A percentile compares a stretch with the other conserved stretches of the same genome.
Conservation (phyloP, 306 rosid species). For the Gastrolobium villosum region DNA sequence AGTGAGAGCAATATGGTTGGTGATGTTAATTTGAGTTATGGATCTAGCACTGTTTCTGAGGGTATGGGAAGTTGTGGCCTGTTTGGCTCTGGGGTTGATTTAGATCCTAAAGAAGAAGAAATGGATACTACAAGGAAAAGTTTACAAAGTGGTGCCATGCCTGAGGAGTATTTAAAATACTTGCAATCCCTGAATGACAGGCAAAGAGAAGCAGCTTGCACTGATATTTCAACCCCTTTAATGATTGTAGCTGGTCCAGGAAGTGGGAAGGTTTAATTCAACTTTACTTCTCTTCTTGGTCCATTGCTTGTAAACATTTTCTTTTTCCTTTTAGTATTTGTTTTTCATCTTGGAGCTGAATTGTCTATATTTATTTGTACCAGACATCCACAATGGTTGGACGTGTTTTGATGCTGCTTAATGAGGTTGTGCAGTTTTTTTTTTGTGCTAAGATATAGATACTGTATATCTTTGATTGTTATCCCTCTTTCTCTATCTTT, state of each 20-base stretch:
- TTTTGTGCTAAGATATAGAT: constrained; percentile 31
- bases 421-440: constrained; percentile 66
- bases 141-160: constrained; percentile 60
- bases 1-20: constrained; percentile 37
- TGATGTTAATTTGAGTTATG: constrained; percentile 34
- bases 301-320: neutral
- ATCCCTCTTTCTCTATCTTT: constrained; percentile 20
- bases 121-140: constrained; percentile 29
- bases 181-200: constrained; percentile 75
- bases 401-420: constrained; percentile 85
- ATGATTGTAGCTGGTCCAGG: constrained; percentile 97
- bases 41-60: constrained; percentile 28
- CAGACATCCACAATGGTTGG: constrained; percentile 99
- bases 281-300: constrained; percentile 21
- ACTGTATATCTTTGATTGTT: constrained; percentile 32
- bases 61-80: constrained; percentile 47
- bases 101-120: constrained; percentile 47
- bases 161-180: constrained; percentile 76
- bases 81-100: constrained; percentile 42
- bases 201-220: constrained; percentile 92
- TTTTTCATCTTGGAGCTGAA: constrained; percentile 48
- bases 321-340: constrained; percentile 20
- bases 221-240: constrained; percentile 78
- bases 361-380: constrained; percentile 40
- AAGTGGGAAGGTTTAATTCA: constrained; percentile 84